Evolutionary conservation across 306 rosid genomes (phyloP), one percentile per base, ranked within the genome.

Genomic region (Cyamopsis tetragonoloba): DNA sequence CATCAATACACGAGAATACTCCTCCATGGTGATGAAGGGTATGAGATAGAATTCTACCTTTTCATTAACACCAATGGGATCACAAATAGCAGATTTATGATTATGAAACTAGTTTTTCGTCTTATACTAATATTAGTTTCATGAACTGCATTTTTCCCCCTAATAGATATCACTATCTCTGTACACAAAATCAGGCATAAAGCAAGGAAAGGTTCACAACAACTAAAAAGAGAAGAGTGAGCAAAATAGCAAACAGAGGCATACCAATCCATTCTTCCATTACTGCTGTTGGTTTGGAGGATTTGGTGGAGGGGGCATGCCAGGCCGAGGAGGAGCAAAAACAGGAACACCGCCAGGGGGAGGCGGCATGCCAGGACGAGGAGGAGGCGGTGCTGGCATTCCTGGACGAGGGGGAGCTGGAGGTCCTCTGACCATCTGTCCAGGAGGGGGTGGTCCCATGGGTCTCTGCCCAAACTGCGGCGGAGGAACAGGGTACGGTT

Each of bases 331-430:
- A 1, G 95, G 96, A 68, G 89, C 97, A 44, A 12, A 91, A 38
- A 87, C 86, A 6, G 96, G 96, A 74, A 88, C 88, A 42, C 48
- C 77, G 3, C 92, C 96, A 58, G 98, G 96, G 0, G 96, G 96
- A 0, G 98, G 99, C 0, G 99, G 99, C 99, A 95, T 92, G 41
- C 98, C 98, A 0, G 97, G 97, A 7, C 97, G 87, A 58, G 91
- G 89, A 0, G 84, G 92, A 0, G 91, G 89, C 0, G 95, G 96
- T 0, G 74, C 86, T 0, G 54, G 86, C 95, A 91, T 91, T 31
- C 97, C 96, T 1, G 92, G 92, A 0, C 96, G 79, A 18, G 97
- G 93, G 0, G 96, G 98, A 34, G 85, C 80, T 0, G 91, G 98
- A 4, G 98, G 97, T 2, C 99, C 99, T 72, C 99, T 86, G 68